These are phyloP conservation scores for Microsporum canis DNA, from an alignment of 2,329 filamentous ascomycete genomes.

Conservation along the genomic window DNA sequence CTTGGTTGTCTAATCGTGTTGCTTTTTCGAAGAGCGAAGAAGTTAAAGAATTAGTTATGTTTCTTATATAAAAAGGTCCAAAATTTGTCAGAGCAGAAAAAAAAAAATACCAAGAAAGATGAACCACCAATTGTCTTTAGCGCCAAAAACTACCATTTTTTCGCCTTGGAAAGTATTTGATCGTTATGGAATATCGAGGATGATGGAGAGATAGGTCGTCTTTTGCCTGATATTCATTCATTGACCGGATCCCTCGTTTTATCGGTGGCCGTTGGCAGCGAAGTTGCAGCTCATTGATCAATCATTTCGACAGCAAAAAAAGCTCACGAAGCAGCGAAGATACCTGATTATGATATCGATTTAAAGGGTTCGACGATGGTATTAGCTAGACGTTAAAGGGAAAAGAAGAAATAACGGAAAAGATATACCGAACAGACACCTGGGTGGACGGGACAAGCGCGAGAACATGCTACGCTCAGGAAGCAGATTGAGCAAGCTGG, in stretches of 20 bases:
- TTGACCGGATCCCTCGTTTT: neutral
- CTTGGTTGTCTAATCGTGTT: neutral
- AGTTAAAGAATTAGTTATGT: neutral
- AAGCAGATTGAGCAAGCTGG: neutral
- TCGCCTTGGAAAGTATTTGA: neutral
- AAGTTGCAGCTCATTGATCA: neutral
- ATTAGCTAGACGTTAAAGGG: neutral
- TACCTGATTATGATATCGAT: neutral
- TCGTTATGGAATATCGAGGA: too few species aligned
- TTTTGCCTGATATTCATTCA: neutral
- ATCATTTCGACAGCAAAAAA: neutral
- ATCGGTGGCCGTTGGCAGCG: neutral
- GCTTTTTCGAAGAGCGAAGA: neutral
- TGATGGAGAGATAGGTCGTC: neutral
- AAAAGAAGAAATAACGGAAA: neutral
- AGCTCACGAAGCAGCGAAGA: neutral
- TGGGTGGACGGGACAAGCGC: neutral
- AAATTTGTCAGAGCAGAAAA: conserved; percentile 5
- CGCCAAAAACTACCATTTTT: neutral
- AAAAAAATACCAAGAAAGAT: conserved; percentile 3
- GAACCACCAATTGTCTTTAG: neutral
- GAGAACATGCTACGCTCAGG: neutral
- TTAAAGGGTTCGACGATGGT: neutral
- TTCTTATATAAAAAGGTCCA: neutral
- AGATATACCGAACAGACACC: too few species aligned